phyloP scores from a whole-genome alignment of 805 yeast genomes.

The Pichia cephalocereana region DNA sequence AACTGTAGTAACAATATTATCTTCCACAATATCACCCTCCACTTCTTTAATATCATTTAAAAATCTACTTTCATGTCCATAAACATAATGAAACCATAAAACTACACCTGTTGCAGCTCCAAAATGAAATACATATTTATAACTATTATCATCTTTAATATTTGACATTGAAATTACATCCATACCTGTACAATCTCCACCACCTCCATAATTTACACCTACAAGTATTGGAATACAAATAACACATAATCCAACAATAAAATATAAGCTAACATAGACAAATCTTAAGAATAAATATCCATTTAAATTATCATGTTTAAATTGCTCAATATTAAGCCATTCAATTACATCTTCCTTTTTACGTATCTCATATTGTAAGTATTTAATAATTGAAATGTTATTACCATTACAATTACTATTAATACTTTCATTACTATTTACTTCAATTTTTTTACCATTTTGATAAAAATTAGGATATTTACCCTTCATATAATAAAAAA shows the following conservation, averaged over 20 bases:
- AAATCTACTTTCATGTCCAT: constrained; percentile 46
- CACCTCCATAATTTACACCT: background rate
- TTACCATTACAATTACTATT: too few species aligned
- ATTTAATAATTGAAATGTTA: background rate
- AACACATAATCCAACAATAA: constrained; percentile 44
- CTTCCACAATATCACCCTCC: background rate
- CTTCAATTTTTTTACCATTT: constrained; percentile 31
- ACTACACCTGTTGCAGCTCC: constrained; percentile 47
- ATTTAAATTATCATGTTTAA: constrained; percentile 18
- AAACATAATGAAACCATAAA: constrained; percentile 43
- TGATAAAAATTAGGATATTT: constrained; percentile 40
- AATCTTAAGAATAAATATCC: constrained; percentile 58
- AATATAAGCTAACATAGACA: constrained; percentile 38
- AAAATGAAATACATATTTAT: constrained; percentile 53
- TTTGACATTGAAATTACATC: constrained; percentile 68
- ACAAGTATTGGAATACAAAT: constrained; percentile 36
- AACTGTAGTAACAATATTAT: background rate
- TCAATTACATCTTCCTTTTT: constrained; percentile 3
- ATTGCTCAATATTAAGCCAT: constrained; percentile 30
- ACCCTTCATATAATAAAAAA: constrained; percentile 31
- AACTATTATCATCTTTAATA: constrained; percentile 43
- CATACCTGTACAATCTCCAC: constrained; percentile 32
- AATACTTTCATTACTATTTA: background rate
- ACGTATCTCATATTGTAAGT: constrained; percentile 10
- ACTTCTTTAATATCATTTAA: constrained; percentile 23